Base-by-base conservation (phyloP, 1,139 yeast species). In the Geotrichum bryndzae region DNA sequence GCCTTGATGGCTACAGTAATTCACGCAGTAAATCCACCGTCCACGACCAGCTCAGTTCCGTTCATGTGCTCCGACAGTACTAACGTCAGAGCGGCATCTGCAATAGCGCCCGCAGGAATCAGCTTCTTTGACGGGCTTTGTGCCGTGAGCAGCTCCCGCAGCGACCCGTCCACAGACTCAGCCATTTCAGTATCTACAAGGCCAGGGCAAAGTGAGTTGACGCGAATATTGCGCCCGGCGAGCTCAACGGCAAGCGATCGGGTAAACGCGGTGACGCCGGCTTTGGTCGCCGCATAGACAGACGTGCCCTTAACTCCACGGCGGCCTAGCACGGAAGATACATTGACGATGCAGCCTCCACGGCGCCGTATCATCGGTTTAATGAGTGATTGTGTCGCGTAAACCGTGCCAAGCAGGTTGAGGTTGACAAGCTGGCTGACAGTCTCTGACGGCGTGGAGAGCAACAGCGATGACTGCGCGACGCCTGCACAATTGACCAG, bases 401-500 rank as follows among this genome's bases (percentile, higher is more conserved):
- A 68, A 0, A 91, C 86, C 0, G 96, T 86, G 0, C 88, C 85
- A 0, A 82, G 70, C 53, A 92, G 77, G 70, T 94, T 92, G 31
- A 85, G 77, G 52, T 79, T 79, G 51, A 90, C 73, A 7, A 91
- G 78, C 1, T 75, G 66, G 1, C 74, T 70, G 11, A 90, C 82
- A 15, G 78, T 78, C 0, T 75, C 71, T 0, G 74, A 70, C 0
- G 80, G 65, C 2, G 86, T 81, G 35, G 79, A 72, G 15, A 82
- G 69, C 8, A 89, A 74, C 23, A 91, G 74, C 0, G 82, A 75
- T 51, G 82, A 78, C 68, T 88, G 94, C 0, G 96, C 79, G 2
- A 87, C 69, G 0, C 98, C 98, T 0, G 97, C 97, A 73, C 94
- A 85, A 69, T 91, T 90, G 41, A 91, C 80, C 41, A 90, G 74